Evolutionary conservation across 1,284 basidiomycete species (phyloP).

Genomic region (Amylostereum areolatum): DNA sequence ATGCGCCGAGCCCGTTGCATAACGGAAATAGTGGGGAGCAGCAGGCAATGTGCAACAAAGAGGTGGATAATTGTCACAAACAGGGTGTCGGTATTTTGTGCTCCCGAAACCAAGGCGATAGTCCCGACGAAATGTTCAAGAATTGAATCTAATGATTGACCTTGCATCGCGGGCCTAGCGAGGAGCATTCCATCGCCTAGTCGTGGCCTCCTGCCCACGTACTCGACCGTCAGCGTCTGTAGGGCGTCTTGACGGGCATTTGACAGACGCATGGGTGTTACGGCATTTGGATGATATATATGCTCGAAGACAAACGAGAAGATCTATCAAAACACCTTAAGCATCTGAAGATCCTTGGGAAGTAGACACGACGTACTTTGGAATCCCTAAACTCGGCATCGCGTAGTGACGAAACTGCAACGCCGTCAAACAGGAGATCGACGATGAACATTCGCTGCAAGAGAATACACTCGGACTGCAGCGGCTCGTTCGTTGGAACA

Average conservation of each 20-base stretch:
- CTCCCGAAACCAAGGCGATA: no score
- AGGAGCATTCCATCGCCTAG: no score
- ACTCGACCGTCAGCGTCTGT: conserved; percentile 7
- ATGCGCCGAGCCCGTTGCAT: conserved; percentile 34
- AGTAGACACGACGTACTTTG: conserved; percentile 36
- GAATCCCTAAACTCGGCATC: conserved; percentile 54
- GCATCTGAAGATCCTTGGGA: background rate
- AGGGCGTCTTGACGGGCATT: conserved; percentile 7
- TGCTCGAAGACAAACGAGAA: conserved; percentile 41
- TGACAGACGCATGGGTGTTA: conserved; percentile 17
- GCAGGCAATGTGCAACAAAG: conserved; percentile 36
- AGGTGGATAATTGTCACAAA: conserved; percentile 19
- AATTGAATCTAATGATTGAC: background rate
- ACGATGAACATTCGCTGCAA: conserved; percentile 45
- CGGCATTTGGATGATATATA: conserved; percentile 17
- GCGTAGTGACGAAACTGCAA: conserved; percentile 46
- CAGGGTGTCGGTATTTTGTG: background rate
- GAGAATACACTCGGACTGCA: conserved; percentile 28
- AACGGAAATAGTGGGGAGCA: conserved; percentile 36
- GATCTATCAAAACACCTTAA: conserved; percentile 26
- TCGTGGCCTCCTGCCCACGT: no score
- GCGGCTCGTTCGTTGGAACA: no score
- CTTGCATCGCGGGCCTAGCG: background rate
- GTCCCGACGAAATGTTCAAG: background rate
- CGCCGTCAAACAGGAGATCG: conserved; percentile 36